A percentile compares a stretch with the other conserved stretches of the same genome.
These are phyloP conservation scores for Taphrina wiesneri DNA, from an alignment of 1,139 yeast genomes.

Conservation along the genomic window DNA sequence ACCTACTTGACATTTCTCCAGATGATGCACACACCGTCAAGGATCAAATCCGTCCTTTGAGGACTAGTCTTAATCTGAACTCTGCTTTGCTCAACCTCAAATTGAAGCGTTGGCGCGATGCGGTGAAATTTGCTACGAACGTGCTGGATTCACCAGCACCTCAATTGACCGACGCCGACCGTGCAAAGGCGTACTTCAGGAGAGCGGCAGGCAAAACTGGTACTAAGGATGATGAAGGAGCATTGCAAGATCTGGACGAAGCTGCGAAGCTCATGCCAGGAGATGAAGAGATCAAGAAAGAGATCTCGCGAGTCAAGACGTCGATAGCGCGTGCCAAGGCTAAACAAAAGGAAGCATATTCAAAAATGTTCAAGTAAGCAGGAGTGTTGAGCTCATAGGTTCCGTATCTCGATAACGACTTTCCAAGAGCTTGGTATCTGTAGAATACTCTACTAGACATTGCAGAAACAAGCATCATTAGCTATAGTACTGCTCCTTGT, in stretches of 20 bases:
- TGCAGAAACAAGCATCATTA: no score
- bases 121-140: slow-evolving; percentile 61
- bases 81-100: slow-evolving; percentile 75
- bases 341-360: slow-evolving; percentile 78
- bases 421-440: no score
- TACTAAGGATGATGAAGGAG: slow-evolving; percentile 63
- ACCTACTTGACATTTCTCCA: slow-evolving; percentile 72
- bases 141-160: slow-evolving; percentile 60
- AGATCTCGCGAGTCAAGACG: slow-evolving; percentile 62
- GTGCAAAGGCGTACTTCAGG: slow-evolving; percentile 82
- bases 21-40: slow-evolving; percentile 52
- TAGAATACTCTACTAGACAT: no score
- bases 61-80: slow-evolving; percentile 66
- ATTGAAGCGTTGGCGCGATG: slow-evolving; percentile 57
- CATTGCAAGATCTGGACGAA: slow-evolving; percentile 49
- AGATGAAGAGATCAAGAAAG: slow-evolving; percentile 73
- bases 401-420: no score
- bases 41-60: slow-evolving; percentile 52
- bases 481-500: no score
- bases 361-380: slow-evolving; percentile 65
- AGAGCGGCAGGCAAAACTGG: slow-evolving; percentile 82
- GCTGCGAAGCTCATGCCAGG: slow-evolving; percentile 55
- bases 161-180: slow-evolving; percentile 63
- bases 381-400: no score
- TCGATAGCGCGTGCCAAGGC: slow-evolving; percentile 58